Percentiles rank a stretch among this genome's conserved stretches.
Evolutionary conservation across 1,284 basidiomycete genomes (phyloP).

Genomic region (Exobasidium rhododendri): DNA sequence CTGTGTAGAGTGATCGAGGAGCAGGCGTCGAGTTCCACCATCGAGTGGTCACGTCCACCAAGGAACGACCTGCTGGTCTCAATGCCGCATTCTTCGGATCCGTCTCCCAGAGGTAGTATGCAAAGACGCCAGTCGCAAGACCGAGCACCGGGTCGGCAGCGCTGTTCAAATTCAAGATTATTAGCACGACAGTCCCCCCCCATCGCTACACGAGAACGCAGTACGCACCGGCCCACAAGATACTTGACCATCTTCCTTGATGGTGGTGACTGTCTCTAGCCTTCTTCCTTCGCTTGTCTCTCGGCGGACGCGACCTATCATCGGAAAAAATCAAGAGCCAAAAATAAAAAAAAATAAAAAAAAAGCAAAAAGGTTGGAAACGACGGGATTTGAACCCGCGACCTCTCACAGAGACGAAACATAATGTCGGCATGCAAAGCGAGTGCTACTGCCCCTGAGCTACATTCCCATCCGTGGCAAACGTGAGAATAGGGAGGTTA

Average conservation of each 20-base stretch:
- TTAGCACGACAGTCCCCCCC: not conserved
- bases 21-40: slow-evolving; percentile 13
- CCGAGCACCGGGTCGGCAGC: slow-evolving; percentile 46
- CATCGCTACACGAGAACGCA: not conserved
- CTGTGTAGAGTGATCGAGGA: not conserved
- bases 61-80: slow-evolving; percentile 33
- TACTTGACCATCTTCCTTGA: slow-evolving; percentile 10
- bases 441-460: no score
- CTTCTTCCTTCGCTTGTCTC: no score
- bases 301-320: no score
- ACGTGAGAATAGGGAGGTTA: no score
- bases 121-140: slow-evolving; percentile 43
- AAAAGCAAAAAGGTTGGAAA: no score
- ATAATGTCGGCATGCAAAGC: no score
- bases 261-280: no score
- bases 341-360: slow-evolving; percentile 7
- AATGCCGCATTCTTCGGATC: slow-evolving; percentile 39
- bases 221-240: slow-evolving; percentile 16
- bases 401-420: no score
- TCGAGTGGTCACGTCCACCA: slow-evolving; percentile 33
- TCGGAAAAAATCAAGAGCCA: not conserved
- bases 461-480: no score
- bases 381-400: no score
- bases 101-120: slow-evolving; percentile 50
- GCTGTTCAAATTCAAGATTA: no score